phyloP scores from a whole-genome alignment of 352 stramenopile genomes.

The Globisporangium middletonii region DNA sequence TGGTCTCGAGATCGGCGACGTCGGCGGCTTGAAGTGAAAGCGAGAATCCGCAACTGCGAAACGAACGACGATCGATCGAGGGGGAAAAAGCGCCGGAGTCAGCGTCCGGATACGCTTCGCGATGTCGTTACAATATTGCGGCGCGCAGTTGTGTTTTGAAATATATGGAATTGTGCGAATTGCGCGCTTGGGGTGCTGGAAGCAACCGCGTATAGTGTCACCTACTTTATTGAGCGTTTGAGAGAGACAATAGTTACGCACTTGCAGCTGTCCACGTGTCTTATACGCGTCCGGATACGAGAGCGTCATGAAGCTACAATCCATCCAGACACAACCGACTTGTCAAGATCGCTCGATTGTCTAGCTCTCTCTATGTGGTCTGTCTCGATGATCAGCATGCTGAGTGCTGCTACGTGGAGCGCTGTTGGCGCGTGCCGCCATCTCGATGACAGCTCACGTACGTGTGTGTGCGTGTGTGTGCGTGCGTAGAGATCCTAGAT shows the following conservation, averaged over 20 bases:
- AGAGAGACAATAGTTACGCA: no score
- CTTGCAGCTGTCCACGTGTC: no score
- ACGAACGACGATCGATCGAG: constrained; percentile 3
- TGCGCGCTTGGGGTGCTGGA: no score
- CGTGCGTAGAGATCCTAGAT: not conserved
- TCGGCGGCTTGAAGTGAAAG: constrained; percentile 34
- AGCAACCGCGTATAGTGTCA: no score
- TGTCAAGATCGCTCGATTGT: constrained; percentile 1
- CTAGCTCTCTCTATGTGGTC: not conserved
- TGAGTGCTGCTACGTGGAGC: not conserved
- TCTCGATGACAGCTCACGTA: not conserved
- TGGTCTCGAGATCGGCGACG: not conserved
- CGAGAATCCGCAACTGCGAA: constrained; percentile 17
- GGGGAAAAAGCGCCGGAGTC: not conserved
- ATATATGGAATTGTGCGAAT: no score
- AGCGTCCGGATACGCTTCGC: not conserved
- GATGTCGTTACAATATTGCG: no score
- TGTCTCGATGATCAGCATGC: not conserved
- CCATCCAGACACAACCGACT: not conserved
- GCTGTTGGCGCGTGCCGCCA: not conserved
- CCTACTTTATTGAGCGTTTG: no score
- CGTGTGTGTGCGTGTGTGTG: no score
- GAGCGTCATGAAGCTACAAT: no score
- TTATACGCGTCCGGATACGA: no score
- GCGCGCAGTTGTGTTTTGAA: no score